Conservation (phyloP, 2,329 filamentous ascomycete genomes). For the Pyrenophora graminea region DNA sequence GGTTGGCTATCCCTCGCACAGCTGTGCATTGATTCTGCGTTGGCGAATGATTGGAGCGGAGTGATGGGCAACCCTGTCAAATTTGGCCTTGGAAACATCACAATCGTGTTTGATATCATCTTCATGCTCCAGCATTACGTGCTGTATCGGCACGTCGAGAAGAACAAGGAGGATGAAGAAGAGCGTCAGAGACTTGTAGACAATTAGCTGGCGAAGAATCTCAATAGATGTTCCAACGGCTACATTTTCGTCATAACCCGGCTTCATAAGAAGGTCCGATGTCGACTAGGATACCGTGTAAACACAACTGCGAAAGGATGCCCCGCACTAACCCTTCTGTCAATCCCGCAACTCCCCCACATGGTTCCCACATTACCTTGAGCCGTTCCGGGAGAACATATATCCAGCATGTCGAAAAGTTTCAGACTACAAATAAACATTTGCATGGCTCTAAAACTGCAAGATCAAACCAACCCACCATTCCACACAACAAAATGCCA, state of each 20-base stretch:
- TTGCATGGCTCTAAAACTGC: background rate
- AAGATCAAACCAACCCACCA: background rate
- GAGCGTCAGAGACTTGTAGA: conserved; percentile 30
- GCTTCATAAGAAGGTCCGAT: no score
- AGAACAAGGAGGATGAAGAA: conserved; percentile 35
- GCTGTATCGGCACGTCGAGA: conserved; percentile 61
- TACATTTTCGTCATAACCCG: no score
- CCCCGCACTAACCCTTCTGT: conserved; percentile 2
- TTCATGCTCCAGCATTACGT: conserved; percentile 91
- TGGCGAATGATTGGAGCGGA: conserved; percentile 86
- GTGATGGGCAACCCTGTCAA: conserved; percentile 92
- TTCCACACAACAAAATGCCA: conserved; percentile 17
- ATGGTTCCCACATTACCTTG: conserved; percentile 20
- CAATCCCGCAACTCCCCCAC: conserved; percentile 18
- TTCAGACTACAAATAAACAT: background rate
- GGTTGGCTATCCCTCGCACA: conserved; percentile 82
- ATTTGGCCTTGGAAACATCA: conserved; percentile 81
- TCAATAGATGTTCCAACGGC: no score
- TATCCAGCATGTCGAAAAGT: conserved; percentile 16
- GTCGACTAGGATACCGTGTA: no score
- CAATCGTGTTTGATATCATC: conserved; percentile 80
- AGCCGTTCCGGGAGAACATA: conserved; percentile 22
- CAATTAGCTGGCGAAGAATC: background rate
- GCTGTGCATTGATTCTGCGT: conserved; percentile 79
- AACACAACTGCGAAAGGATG: conserved; percentile 1